Percentiles rank a stretch among this genome's conserved stretches.
Conservation (phyloP, 2,329 filamentous ascomycete species). For the Tolypocladium album region DNA sequence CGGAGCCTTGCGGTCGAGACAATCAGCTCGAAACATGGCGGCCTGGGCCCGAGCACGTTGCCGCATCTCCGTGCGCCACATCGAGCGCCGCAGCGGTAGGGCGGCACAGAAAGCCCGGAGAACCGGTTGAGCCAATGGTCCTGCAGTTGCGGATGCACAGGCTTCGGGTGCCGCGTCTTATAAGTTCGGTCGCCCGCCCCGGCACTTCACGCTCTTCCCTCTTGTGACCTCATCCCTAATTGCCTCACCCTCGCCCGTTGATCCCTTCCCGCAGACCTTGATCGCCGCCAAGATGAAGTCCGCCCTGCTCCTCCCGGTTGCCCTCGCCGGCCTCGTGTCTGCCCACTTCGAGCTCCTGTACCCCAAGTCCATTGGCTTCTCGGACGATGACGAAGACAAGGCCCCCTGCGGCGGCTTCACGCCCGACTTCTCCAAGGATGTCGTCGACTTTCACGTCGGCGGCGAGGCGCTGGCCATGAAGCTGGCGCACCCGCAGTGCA, state of each 20-base stretch:
- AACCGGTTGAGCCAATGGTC: neutral
- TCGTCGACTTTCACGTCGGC: conserved; percentile 46
- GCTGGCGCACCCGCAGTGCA: conserved; percentile 39
- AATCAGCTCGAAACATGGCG: neutral
- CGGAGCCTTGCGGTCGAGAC: neutral
- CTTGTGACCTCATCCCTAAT: neutral
- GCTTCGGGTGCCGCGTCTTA: neutral
- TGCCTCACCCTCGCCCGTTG: neutral
- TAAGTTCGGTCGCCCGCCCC: neutral
- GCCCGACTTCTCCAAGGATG: conserved; percentile 31
- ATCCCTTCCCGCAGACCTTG: conserved; percentile 3
- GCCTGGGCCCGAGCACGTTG: neutral
- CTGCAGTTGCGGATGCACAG: neutral
- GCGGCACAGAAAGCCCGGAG: neutral
- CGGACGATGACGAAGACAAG: conserved; percentile 31
- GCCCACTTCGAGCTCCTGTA: conserved; percentile 45
- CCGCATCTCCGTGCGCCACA: neutral
- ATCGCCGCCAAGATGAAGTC: conserved; percentile 6
- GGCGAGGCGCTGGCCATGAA: conserved; percentile 40
- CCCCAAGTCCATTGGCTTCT: conserved; percentile 35
- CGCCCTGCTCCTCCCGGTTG: conserved; percentile 14
- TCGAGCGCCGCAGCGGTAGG: neutral
- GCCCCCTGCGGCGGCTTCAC: conserved; percentile 45
- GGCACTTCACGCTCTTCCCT: neutral
- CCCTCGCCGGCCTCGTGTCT: conserved; percentile 24